Percentiles rank a stretch among this genome's conserved stretches.
phyloP scores from a whole-genome alignment of 768 basidiomycete species.

The Exsudoporus frostii region DNA sequence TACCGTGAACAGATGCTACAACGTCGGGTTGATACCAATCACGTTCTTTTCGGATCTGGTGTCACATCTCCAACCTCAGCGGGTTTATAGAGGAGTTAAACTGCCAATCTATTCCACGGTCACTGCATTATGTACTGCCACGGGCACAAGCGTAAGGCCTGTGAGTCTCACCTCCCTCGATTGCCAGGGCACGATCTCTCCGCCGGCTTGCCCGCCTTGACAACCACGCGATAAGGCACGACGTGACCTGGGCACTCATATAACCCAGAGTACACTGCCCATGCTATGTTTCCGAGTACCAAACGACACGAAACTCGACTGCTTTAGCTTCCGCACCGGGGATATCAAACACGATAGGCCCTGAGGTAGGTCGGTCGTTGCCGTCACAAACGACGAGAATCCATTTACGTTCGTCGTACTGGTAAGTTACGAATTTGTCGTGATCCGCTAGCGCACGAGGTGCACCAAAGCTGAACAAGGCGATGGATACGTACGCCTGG shows the following conservation, averaged over 20 bases:
- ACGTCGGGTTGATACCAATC: conserved; percentile 97
- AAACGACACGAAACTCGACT: conserved; percentile 88
- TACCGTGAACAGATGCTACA: conserved; percentile 94
- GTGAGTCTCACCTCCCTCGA: too few relatives aligned
- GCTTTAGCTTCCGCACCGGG: conserved; percentile 95
- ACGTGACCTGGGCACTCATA: conserved; percentile 95
- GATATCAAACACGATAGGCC: conserved; percentile 93
- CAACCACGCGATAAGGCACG: conserved; percentile 89
- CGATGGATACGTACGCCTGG: conserved; percentile 76
- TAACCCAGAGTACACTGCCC: conserved; percentile 94
- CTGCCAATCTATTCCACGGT: conserved; percentile 67
- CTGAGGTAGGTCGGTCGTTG: conserved; percentile 94
- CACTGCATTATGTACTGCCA: too few relatives aligned
- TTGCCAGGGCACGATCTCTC: conserved; percentile 51
- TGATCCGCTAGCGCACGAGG: conserved; percentile 89
- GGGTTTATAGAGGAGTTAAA: conserved; percentile 97
- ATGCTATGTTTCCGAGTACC: conserved; percentile 96
- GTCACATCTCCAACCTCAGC: conserved; percentile 95
- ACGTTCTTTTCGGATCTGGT: conserved; percentile 99
- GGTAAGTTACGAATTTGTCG: conserved; percentile 96
- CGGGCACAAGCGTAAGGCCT: too few relatives aligned
- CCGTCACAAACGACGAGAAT: conserved; percentile 93
- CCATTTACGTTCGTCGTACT: conserved; percentile 96
- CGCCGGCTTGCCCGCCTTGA: conserved; percentile 90
- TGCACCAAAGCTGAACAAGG: conserved; percentile 80